Base-by-base conservation (phyloP, 1,284 basidiomycete species). In the Trametes hirsuta region DNA sequence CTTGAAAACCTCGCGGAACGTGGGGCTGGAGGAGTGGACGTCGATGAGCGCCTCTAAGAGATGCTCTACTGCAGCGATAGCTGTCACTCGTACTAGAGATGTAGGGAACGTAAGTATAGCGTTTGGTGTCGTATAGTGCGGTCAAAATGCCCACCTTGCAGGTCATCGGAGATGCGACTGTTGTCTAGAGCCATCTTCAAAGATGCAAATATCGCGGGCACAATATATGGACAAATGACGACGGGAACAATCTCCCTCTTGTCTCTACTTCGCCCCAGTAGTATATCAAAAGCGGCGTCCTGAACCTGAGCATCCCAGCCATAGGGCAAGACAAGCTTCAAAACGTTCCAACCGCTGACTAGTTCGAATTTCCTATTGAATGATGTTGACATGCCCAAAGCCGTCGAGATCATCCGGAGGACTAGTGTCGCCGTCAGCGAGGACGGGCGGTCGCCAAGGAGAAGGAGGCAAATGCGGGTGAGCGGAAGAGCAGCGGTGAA, bases 301-400 rank as follows among this genome's bases (percentile, higher is more conserved):
- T 90, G 85, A n/a, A 93, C 85, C 21, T 70, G 77, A 5, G 75
- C 69, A 66, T 88, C 81, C 91, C 91, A 93, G 18, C 82, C 82
- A 35, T 75, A 71, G 0, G 90, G 88, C n/a, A 93, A 66, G 18
- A 87, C 80, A 10, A 78, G 81, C 70, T 84, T 88, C 36, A 93
- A 68, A 4, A 86, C 77, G 53, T 78, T 84, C 91, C 91, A 93
- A 15, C 91, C 91, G 61, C 84, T 85, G 15, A 88, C 84, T 0
- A 91, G 76, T 69, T 93, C 91, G 61, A 93, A 91, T 68, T 89
- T 91, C 56, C 86, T 78, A 55, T 73, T 81, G 74, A 91, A 92
- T 2, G 85, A 82, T 8, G 80, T 70, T 0, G 85, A 85, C 25
- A 77, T 71, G 39, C 74, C 73, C 53, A 87, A 75, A 64, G 85